Evolutionary conservation across 192 early-diverging fungal genomes (phyloP).

Genomic region (Phycomyces nitens): DNA sequence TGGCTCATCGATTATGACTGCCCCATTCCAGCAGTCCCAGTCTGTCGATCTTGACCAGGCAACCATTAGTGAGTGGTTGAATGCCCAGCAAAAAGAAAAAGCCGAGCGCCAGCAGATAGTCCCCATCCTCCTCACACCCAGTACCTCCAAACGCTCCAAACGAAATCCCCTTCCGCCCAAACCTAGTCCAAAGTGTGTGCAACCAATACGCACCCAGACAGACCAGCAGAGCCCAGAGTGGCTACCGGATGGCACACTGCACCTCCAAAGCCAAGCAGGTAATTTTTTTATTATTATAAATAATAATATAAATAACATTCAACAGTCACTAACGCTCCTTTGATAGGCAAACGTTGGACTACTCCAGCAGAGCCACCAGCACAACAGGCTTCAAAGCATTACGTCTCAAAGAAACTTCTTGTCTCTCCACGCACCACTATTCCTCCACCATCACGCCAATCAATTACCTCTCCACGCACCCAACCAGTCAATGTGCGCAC

Average conservation of each 20-base stretch:
- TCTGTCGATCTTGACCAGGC: neutral
- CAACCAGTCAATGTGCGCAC: too few relatives aligned
- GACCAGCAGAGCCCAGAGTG: neutral
- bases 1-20: neutral
- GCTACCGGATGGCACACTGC: neutral
- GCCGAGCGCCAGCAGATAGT: neutral
- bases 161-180: neutral
- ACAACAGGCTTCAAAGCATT: neutral
- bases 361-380: neutral
- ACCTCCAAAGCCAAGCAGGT: neutral
- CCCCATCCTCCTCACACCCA: neutral
- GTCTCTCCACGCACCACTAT: neutral
- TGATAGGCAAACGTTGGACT: neutral
- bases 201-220: neutral
- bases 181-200: constrained; percentile 1
- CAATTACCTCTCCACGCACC: neutral
- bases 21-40: neutral
- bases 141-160: neutral
- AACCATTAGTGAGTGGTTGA: neutral
- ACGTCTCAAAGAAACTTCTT: neutral
- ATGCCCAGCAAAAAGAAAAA: neutral
- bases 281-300: neutral
- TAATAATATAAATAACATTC: too few relatives aligned
- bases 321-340: neutral
- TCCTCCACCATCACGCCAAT: neutral